Conservation (phyloP, 148 eudicot species). For the Fagopyrum esculentum region DNA sequence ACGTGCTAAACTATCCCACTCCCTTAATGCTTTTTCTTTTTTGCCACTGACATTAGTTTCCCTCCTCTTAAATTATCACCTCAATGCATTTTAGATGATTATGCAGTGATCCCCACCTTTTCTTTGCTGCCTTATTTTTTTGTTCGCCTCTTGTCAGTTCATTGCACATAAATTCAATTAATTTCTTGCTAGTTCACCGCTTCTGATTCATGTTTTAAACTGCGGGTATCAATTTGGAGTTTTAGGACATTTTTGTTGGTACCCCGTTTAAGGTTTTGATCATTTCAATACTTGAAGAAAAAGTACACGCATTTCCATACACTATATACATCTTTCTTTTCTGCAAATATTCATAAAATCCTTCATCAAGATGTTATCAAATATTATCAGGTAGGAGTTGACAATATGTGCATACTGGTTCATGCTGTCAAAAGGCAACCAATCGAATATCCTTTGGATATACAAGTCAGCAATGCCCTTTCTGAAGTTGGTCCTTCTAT, state of each 20-base stretch:
- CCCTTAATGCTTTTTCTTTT: background rate
- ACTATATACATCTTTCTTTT: background rate
- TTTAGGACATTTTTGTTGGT: background rate
- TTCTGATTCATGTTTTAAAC: background rate
- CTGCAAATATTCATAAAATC: background rate
- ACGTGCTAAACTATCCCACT: background rate
- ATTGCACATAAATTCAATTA: background rate
- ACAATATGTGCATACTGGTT: constrained; percentile 67
- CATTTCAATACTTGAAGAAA: background rate
- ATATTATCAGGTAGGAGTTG: constrained; percentile 52
- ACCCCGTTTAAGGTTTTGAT: background rate
- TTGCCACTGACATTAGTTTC: background rate
- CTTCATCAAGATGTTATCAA: background rate
- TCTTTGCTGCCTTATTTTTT: background rate
- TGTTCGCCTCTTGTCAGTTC: background rate
- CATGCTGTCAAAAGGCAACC: constrained; percentile 60
- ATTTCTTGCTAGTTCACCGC: background rate
- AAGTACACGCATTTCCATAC: background rate
- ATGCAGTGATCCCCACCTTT: background rate
- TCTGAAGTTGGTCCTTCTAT: constrained; percentile 66
- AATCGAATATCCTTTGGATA: constrained; percentile 37
- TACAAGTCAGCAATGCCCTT: constrained; percentile 49
- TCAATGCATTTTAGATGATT: background rate
- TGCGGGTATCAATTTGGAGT: background rate
- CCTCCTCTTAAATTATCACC: background rate